Base-by-base conservation (phyloP, 176 grass and related monocot genomes). In the Cenchrus americanus region DNA sequence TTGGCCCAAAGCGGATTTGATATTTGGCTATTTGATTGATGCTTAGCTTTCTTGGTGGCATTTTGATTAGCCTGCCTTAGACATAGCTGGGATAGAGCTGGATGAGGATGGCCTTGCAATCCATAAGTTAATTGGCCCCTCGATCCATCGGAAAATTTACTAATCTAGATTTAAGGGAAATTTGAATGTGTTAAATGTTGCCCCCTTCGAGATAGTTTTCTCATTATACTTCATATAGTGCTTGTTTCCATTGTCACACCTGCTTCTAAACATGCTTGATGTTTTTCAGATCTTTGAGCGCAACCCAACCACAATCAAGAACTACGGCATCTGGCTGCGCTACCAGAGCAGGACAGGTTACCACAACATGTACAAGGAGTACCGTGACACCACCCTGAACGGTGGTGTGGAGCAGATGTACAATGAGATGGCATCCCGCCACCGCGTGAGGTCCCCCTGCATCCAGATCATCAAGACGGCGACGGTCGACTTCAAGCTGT, bases 291-390 rank as follows among this genome's bases (percentile, higher is more conserved):
- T 96, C 46, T 96, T 96, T n/a, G 93, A 96, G 86, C 79, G 84
- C 30, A 92, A 96, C 73, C 89, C 96, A 0, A 99, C 96, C 41
- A 95, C 87, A 2, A 95, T 99, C 23, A 99, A 99, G 89, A 99
- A 96, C 78, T 96, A 89, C 23, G 96, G 91, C 50, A 96, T 99
- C 78, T 96, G 96, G 96, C 74, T 99, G 18, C 60, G 91, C 2
- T 99, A 99, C 78, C 96, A 99, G 87, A 94, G 93, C 81, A 85
- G 93, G 47, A 99, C 93, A 0, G 96, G 96, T 7, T 99, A 99
- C 71, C 96, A 99, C 59, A 94, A 99, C 83, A 96, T 99, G 96
- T 96, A 99, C 85, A 99, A 96, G 91, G 96, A 99, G 57, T 96
- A 80, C 83, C 93, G 89, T 22, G 93, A 99, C 83, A 99, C 93